phyloP scores from a whole-genome alignment of 306 rosid species.

The Pterocarpus macrocarpus region DNA sequence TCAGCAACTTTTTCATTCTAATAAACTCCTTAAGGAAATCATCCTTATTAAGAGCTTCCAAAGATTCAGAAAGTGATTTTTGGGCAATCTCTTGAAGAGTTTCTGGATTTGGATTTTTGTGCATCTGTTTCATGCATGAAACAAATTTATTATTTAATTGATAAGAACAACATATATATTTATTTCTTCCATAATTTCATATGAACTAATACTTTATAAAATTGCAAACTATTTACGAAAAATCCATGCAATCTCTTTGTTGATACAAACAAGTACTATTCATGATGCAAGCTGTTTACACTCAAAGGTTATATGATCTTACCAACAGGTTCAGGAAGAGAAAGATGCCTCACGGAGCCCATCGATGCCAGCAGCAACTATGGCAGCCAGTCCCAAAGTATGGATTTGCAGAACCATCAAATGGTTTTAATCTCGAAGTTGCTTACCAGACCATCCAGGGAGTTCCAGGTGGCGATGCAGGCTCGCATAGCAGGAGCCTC shows the following conservation, averaged over 20 bases:
- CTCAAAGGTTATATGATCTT: constrained; percentile 43
- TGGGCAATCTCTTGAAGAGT: constrained; percentile 77
- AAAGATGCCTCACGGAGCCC: constrained; percentile 84
- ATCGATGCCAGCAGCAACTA: constrained; percentile 89
- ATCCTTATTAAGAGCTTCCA: constrained; percentile 76
- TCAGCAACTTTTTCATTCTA: constrained; percentile 68
- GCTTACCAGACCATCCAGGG: constrained; percentile 69
- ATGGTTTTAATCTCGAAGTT: constrained; percentile 90
- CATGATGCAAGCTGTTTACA: constrained; percentile 1
- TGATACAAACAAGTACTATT: constrained; percentile 11
- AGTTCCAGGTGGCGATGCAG: constrained; percentile 84
- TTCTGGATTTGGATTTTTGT: constrained; percentile 61
- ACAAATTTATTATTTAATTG: neutral
- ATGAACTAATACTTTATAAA: neutral
- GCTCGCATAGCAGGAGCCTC: constrained; percentile 98
- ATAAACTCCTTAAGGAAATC: constrained; percentile 62
- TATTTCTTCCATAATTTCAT: neutral
- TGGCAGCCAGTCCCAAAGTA: constrained; percentile 85
- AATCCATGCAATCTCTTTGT: neutral
- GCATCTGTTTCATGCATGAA: constrained; percentile 64
- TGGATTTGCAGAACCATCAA: constrained; percentile 95
- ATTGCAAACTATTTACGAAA: constrained; percentile 2
- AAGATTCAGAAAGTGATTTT: constrained; percentile 76
- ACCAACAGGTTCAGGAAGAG: constrained; percentile 89
- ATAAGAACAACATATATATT: neutral